These are phyloP conservation scores for Vigna reflexopilosa DNA, from an alignment of 306 rosid genomes.

Conservation along the genomic window DNA sequence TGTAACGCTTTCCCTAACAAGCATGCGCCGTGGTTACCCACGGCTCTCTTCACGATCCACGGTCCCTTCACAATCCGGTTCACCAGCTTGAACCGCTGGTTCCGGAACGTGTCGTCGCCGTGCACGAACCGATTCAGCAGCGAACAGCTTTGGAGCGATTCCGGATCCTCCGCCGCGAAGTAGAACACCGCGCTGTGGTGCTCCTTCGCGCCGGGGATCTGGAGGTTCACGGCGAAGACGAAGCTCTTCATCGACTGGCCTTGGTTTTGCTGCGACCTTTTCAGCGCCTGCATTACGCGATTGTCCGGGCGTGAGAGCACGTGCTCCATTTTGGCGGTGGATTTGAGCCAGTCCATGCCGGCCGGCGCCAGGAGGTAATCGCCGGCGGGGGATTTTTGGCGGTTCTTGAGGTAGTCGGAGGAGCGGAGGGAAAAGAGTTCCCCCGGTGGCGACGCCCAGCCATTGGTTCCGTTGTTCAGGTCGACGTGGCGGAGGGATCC, in stretches of 20 bases:
- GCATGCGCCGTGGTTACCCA: conserved; percentile 83
- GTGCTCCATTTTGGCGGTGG: conserved; percentile 69
- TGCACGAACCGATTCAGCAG: conserved; percentile 70
- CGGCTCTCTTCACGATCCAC: conserved; percentile 89
- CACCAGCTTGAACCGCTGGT: conserved; percentile 87
- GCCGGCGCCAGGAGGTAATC: conserved; percentile 74
- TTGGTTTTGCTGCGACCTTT: conserved; percentile 62
- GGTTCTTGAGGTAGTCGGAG: conserved; percentile 56
- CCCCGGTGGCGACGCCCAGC: conserved; percentile 96
- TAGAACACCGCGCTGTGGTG: conserved; percentile 87
- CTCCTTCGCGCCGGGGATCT: conserved; percentile 81
- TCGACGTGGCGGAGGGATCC: conserved; percentile 81
- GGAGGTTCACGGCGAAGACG: conserved; percentile 83
- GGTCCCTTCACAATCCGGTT: conserved; percentile 93
- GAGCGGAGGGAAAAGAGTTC: conserved; percentile 75
- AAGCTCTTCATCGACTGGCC: conserved; percentile 71
- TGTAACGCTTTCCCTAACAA: conserved; percentile 81
- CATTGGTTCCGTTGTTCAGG: conserved; percentile 70
- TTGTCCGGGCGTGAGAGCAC: conserved; percentile 81
- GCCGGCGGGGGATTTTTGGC: conserved; percentile 72
- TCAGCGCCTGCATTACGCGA: conserved; percentile 64
- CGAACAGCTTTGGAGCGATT: conserved; percentile 64
- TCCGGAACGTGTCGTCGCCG: conserved; percentile 81
- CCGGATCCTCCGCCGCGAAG: conserved; percentile 74
- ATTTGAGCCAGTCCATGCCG: conserved; percentile 89